Evolutionary conservation across 345 rosid genomes (phyloP).

Genomic region (Salix viminalis): DNA sequence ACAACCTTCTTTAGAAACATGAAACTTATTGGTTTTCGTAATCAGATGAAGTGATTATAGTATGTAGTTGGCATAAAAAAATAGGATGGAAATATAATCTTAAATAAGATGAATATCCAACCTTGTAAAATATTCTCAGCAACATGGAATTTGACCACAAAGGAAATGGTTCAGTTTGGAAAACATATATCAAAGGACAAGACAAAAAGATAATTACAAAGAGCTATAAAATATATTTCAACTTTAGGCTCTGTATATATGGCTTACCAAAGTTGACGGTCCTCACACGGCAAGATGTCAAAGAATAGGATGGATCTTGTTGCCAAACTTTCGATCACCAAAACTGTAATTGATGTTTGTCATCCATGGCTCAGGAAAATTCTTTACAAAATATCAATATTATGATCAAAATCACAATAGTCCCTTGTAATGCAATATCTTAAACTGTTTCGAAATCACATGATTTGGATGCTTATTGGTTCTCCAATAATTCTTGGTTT

Average conservation of each 20-base stretch:
- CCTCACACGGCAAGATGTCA: not conserved
- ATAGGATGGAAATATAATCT: too few species aligned
- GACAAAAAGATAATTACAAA: constrained; percentile 6
- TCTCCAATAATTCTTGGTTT: not conserved
- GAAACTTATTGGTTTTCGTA: too few species aligned
- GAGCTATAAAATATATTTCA: not conserved
- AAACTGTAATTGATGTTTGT: not conserved
- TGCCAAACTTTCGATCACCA: constrained; percentile 3
- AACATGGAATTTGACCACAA: not conserved
- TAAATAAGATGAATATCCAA: too few species aligned
- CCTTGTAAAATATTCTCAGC: not conserved
- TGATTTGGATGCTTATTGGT: not conserved
- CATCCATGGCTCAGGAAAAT: not conserved
- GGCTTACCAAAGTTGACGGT: not conserved
- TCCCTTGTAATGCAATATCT: constrained; percentile 7
- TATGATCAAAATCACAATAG: not conserved
- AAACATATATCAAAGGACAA: constrained; percentile 1
- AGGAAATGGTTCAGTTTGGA: not conserved
- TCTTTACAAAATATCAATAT: not conserved
- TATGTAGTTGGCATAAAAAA: too few species aligned
- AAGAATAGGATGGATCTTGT: not conserved
- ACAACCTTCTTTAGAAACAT: too few species aligned
- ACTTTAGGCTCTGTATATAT: not conserved
- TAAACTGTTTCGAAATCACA: not conserved
- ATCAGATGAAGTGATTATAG: too few species aligned